Conservation (phyloP, 441 rosid genomes). For the Adansonia grandidieri region DNA sequence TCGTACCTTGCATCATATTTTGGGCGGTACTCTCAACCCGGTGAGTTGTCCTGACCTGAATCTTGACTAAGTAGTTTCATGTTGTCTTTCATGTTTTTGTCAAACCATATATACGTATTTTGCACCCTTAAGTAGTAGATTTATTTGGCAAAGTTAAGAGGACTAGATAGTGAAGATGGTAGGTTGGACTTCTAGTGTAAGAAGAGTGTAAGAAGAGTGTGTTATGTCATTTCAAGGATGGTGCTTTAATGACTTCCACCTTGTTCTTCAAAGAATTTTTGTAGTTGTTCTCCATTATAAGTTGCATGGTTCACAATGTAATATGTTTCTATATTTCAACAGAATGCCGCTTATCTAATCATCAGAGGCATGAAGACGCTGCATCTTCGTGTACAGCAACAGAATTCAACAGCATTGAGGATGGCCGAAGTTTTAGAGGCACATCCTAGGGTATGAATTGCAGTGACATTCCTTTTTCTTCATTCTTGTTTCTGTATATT, state of each 20-base stretch:
- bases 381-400: slow-evolving; percentile 99
- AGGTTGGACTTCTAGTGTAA: neutral
- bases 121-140: neutral
- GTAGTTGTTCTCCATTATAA: neutral
- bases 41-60: slow-evolving; percentile 44
- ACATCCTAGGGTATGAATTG: slow-evolving; percentile 81
- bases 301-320: slow-evolving; percentile 10
- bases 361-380: slow-evolving; percentile 99
- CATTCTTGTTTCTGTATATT: neutral
- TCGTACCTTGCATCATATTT: slow-evolving; percentile 87
- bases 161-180: neutral
- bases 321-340: slow-evolving; percentile 25
- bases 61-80: slow-evolving; percentile 11
- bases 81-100: neutral
- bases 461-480: neutral
- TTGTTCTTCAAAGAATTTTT: slow-evolving; percentile 7
- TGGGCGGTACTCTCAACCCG: slow-evolving; percentile 94
- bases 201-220: neutral
- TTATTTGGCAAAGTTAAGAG: neutral
- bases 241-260: neutral
- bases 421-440: slow-evolving; percentile 99
- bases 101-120: neutral
- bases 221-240: neutral
- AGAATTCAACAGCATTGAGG: slow-evolving; percentile 85
- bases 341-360: slow-evolving; percentile 92